Percentiles rank a stretch among this genome's conserved stretches.
phyloP scores from a whole-genome alignment of 257 asterid genomes.

The Avicennia marina region DNA sequence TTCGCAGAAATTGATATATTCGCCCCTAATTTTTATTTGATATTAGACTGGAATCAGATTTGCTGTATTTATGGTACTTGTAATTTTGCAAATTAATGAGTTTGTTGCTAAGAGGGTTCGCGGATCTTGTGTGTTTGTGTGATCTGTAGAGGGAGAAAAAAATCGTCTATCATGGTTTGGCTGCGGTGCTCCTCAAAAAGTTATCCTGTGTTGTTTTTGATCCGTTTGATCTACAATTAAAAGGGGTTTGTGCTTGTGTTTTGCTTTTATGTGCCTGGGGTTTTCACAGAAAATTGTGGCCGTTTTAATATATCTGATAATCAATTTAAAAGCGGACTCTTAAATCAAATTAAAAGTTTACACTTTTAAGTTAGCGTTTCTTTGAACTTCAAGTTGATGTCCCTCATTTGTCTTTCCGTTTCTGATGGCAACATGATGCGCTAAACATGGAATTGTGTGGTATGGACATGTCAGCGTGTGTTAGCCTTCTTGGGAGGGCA shows the following conservation, averaged over 20 bases:
- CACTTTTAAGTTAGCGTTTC: neutral
- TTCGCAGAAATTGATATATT: neutral
- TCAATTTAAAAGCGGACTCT: no score
- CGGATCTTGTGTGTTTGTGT: neutral
- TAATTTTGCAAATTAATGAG: neutral
- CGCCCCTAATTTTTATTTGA: neutral
- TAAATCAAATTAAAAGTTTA: neutral
- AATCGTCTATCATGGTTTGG: neutral
- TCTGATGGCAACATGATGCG: neutral
- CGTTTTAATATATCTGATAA: neutral
- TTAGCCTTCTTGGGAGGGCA: neutral
- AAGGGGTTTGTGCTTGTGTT: neutral
- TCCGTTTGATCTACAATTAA: neutral
- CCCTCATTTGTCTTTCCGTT: neutral
- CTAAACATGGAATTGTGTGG: neutral
- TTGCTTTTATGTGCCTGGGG: neutral
- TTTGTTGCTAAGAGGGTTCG: neutral
- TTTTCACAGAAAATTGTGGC: neutral
- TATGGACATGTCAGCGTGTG: neutral
- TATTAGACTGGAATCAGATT: neutral
- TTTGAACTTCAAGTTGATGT: neutral
- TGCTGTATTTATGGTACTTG: neutral
- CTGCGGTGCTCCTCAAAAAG: neutral
- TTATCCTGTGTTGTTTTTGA: neutral
- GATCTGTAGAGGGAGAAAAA: neutral